A percentile compares a stretch with the other conserved stretches of the same genome.
Evolutionary conservation across 129 eudicot genomes (phyloP).

Genomic region (Saposhnikovia divaricata): DNA sequence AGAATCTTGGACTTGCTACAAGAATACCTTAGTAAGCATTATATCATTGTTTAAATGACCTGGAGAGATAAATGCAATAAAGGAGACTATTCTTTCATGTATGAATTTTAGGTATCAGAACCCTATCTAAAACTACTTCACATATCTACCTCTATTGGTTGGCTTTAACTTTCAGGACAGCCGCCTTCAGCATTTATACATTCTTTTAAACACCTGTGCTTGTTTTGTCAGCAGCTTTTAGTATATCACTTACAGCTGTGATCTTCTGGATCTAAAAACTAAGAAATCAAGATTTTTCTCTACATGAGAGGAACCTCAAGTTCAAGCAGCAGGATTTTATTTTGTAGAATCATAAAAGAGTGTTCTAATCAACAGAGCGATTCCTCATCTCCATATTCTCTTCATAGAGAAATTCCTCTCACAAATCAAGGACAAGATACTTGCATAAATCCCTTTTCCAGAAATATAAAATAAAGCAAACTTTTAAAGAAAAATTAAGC

Average conservation of each 20-base stretch:
- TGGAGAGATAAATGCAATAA: constrained; percentile 21
- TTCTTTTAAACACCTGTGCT: background rate
- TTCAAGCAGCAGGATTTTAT: background rate
- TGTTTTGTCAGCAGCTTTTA: background rate
- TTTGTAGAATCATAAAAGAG: background rate
- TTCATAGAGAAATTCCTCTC: too few relatives aligned
- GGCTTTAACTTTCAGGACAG: background rate
- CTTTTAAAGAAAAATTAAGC: too few relatives aligned
- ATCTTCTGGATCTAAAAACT: background rate
- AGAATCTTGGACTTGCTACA: too few relatives aligned
- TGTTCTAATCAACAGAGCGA: background rate
- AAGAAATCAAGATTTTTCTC: background rate
- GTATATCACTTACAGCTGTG: background rate
- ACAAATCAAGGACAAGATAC: too few relatives aligned
- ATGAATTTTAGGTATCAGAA: background rate
- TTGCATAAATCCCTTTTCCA: too few relatives aligned
- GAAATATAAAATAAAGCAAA: too few relatives aligned
- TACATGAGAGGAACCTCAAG: background rate
- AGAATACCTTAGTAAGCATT: background rate
- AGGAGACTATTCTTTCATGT: background rate
- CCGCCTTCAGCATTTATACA: background rate
- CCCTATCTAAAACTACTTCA: too few relatives aligned
- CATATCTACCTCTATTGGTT: background rate
- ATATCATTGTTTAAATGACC: constrained; percentile 19
- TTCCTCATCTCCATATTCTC: background rate